Conservation (phyloP, 2,329 filamentous ascomycete genomes). For the Fusarium kyushuense region DNA sequence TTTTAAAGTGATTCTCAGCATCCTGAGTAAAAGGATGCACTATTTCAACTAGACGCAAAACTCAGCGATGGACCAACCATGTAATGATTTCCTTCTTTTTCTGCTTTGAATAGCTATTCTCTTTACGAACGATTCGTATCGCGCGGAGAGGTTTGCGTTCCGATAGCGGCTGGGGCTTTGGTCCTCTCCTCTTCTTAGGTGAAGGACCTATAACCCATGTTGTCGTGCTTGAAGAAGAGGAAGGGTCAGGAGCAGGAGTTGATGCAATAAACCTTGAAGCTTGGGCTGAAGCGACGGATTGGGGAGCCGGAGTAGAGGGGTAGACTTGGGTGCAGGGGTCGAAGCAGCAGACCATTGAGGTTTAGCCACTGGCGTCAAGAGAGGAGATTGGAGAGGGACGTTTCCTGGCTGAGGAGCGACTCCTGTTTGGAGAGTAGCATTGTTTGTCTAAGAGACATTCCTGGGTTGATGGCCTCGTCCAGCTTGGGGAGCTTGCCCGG, state of each 20-base stretch:
- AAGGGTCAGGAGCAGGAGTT: neutral
- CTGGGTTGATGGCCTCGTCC: too few relatives aligned
- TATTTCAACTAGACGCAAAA: conserved; percentile 7
- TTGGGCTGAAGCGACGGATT: neutral
- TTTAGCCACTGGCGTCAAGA: conserved; percentile 11
- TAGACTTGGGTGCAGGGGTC: neutral
- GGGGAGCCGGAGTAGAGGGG: neutral
- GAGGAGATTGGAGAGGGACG: neutral
- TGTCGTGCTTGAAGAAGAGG: neutral
- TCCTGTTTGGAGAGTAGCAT: neutral
- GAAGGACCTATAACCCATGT: conserved; percentile 7
- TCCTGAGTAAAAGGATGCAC: conserved; percentile 14
- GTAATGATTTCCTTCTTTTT: conserved; percentile 25
- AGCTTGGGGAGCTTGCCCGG: neutral
- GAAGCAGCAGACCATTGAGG: neutral
- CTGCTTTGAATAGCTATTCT: conserved; percentile 22
- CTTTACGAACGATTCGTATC: conserved; percentile 24
- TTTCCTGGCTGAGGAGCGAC: neutral
- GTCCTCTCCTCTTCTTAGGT: conserved; percentile 13
- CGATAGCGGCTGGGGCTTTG: conserved; percentile 23
- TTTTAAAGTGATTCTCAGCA: conserved; percentile 23
- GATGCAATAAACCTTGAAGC: neutral
- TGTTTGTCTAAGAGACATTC: too few relatives aligned
- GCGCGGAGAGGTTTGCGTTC: conserved; percentile 9
- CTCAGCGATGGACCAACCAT: conserved; percentile 17